Percentiles rank a stretch among this genome's conserved stretches.
Conservation (phyloP, 2,329 filamentous ascomycete genomes). For the Geoglossum cookeanum region DNA sequence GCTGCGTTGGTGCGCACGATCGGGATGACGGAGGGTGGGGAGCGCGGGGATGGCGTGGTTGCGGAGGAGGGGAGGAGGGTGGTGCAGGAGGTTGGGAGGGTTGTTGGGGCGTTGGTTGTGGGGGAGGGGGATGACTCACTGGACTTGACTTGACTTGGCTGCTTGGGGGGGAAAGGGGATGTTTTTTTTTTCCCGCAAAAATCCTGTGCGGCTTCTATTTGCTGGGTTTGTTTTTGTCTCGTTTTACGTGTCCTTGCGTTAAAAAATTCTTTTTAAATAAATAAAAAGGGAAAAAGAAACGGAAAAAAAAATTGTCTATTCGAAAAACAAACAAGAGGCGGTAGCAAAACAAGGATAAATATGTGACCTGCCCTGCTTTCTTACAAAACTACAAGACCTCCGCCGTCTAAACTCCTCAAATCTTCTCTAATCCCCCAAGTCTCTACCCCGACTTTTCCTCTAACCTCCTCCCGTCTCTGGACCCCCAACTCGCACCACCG, state of each 20-base stretch:
- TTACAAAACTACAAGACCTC: conserved; percentile 37
- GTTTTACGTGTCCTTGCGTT: too few relatives aligned
- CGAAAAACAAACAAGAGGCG: too few relatives aligned
- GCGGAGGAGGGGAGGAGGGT: not conserved
- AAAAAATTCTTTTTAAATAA: too few relatives aligned
- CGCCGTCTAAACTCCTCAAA: conserved; percentile 44
- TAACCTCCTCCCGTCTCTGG: conserved; percentile 51
- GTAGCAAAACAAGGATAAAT: too few relatives aligned
- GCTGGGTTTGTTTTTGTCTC: too few relatives aligned
- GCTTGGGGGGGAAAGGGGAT: too few relatives aligned
- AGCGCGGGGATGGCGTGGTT: not conserved
- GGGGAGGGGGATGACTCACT: not conserved
- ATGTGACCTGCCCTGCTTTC: not conserved
- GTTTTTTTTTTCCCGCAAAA: too few relatives aligned
- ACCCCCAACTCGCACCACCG: conserved; percentile 60
- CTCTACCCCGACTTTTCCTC: conserved; percentile 50
- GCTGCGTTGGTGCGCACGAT: not conserved
- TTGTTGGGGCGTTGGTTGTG: not conserved
- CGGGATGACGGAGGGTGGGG: not conserved
- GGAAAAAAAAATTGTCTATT: too few relatives aligned
- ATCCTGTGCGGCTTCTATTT: too few relatives aligned
- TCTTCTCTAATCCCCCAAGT: conserved; percentile 51
- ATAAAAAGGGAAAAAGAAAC: too few relatives aligned
- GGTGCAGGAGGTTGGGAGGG: not conserved
- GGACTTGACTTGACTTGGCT: too few relatives aligned